A percentile compares a stretch with the other conserved stretches of the same genome.
phyloP scores from a whole-genome alignment of 306 rosid species.

The Erythrophleum fordii region DNA sequence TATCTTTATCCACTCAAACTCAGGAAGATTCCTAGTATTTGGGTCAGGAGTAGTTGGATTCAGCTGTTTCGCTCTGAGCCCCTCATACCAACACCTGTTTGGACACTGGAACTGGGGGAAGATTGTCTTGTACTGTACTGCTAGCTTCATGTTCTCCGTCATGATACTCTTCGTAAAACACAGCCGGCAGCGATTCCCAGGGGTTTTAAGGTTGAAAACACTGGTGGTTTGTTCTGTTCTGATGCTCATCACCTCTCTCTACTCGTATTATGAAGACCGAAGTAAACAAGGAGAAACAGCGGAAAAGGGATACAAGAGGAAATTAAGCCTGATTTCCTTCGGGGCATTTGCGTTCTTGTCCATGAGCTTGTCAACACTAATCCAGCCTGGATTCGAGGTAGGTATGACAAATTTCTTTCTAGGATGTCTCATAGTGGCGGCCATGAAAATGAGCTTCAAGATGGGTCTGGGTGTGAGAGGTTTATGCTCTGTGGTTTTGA shows the following conservation, averaged over 20 bases:
- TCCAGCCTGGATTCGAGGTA: slow-evolving; percentile 20
- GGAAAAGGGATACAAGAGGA: neutral
- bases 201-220: neutral
- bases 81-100: neutral
- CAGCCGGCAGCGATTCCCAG: neutral
- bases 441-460: slow-evolving; percentile 24
- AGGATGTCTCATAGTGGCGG: slow-evolving; percentile 6
- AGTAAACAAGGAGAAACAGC: neutral
- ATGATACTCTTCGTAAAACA: neutral
- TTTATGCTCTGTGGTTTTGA: neutral
- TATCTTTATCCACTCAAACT: neutral
- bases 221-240: neutral
- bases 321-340: neutral
- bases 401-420: slow-evolving; percentile 27
- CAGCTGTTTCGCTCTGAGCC: neutral
- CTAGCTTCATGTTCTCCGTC: neutral
- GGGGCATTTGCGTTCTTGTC: slow-evolving; percentile 30
- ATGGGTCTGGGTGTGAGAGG: neutral
- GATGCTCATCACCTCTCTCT: neutral
- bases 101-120: slow-evolving; percentile 4
- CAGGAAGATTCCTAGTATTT: neutral
- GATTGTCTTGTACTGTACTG: neutral
- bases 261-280: slow-evolving; percentile 20
- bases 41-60: slow-evolving; percentile 26
- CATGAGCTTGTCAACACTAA: slow-evolving; percentile 17